These are phyloP conservation scores for Cryomyces antarcticus DNA, from an alignment of 495 filamentous ascomycete genomes.

Conservation along the genomic window DNA sequence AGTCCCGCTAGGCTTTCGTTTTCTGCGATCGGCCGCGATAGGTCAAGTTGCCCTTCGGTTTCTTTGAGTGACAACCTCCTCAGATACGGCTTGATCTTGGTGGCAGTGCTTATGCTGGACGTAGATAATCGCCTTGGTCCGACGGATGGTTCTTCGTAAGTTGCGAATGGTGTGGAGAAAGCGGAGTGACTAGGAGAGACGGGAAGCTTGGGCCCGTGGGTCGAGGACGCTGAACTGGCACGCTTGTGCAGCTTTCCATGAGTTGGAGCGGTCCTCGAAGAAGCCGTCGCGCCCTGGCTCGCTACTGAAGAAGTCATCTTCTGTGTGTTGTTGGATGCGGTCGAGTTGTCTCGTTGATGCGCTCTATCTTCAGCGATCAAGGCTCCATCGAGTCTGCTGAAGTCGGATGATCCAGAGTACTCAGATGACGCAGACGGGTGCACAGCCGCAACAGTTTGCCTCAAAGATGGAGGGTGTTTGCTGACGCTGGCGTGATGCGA, in stretches of 20 bases:
- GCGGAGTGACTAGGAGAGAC: slow-evolving; percentile 7
- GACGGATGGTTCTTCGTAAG: slow-evolving; percentile 15
- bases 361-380: no score
- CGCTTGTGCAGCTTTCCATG: slow-evolving; percentile 21
- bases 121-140: background rate
- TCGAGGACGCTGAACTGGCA: slow-evolving; percentile 15
- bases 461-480: no score
- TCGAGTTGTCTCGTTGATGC: no score
- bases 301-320: no score
- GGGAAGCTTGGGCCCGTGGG: slow-evolving; percentile 7
- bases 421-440: no score
- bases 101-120: slow-evolving; percentile 6
- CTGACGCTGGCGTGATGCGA: no score
- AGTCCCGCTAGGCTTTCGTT: slow-evolving; percentile 35
- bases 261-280: background rate
- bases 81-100: slow-evolving; percentile 37
- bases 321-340: no score
- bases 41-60: slow-evolving; percentile 25
- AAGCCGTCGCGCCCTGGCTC: no score
- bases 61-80: slow-evolving; percentile 32
- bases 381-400: no score
- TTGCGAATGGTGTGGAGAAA: slow-evolving; percentile 16
- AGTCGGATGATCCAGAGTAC: no score
- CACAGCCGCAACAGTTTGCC: no score
- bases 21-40: slow-evolving; percentile 33